A percentile compares a stretch with the other conserved stretches of the same genome.
Conservation (phyloP, 2,329 filamentous ascomycete species). For the Escovopsis weberi region DNA sequence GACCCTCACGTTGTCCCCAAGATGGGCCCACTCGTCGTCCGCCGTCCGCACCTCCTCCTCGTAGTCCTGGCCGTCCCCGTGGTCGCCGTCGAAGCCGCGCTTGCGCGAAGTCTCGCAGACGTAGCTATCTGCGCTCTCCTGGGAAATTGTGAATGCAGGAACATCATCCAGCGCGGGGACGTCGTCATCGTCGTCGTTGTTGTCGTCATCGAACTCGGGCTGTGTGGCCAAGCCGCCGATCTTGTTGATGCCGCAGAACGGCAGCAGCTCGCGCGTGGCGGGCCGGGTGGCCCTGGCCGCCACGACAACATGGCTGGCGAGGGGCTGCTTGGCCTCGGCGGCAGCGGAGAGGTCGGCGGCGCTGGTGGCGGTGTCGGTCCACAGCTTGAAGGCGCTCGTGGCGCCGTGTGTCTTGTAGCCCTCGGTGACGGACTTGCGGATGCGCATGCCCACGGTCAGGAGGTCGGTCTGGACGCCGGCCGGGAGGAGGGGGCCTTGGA, state of each 20-base stretch:
- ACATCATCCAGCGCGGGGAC: conserved; percentile 24
- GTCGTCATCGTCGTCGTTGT: conserved; percentile 15
- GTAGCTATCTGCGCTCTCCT: conserved; percentile 33
- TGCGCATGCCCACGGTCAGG: conserved; percentile 84
- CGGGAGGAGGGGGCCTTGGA: conserved; percentile 39
- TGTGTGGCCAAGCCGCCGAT: conserved; percentile 54
- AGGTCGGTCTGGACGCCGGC: conserved; percentile 62
- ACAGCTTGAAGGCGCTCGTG: conserved; percentile 34
- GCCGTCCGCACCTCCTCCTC: conserved; percentile 24
- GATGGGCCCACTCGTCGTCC: conserved; percentile 24
- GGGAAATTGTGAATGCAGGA: conserved; percentile 38
- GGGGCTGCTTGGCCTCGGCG: no score
- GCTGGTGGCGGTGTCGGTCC: conserved; percentile 19
- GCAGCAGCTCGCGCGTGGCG: conserved; percentile 48
- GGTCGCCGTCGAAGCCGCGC: conserved; percentile 30
- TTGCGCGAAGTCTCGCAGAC: conserved; percentile 26
- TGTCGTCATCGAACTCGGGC: conserved; percentile 21
- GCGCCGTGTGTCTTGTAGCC: conserved; percentile 66
- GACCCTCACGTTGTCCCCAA: conserved; percentile 24
- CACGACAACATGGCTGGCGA: no score
- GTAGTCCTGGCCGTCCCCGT: conserved; percentile 15
- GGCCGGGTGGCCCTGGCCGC: conserved; percentile 1
- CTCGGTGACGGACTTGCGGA: conserved; percentile 84
- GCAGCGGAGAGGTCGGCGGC: no score
- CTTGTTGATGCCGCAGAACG: conserved; percentile 70